Evolutionary conservation across 2,329 filamentous ascomycete species (phyloP), one percentile per base, ranked within the genome.

Genomic region (Microthyrium microscopicum): DNA sequence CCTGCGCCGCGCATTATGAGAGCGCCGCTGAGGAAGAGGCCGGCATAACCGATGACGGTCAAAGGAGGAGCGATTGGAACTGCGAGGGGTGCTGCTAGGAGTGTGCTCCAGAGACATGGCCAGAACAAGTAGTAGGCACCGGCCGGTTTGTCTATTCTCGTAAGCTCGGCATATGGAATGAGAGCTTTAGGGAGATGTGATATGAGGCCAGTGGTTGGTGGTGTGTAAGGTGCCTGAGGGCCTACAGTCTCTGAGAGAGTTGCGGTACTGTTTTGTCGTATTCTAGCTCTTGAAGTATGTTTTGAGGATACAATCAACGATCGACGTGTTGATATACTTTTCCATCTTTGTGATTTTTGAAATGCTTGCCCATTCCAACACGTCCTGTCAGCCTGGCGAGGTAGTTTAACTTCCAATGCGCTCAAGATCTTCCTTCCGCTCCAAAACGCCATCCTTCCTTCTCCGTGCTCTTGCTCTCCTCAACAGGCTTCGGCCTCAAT

Each of bases 41-140:
- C 47, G 2, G 68, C 66, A 0, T 76, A 83, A 31, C 70, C 66
- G 20, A 77, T 42, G 13, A 82, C 71, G 9, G 73, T 61, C 4
- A 61, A 49, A 0, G 77, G 71, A 1, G 70, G 50, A 3, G 73
- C 57, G 44, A 75, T 65, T 0, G 78, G 77, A 2, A 54, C 51
- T 2, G 69, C 61, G 46, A 85, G 65, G 0, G 78, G 75, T 2
- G 80, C 80, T 1, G 82, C 82, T 48, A 89, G 64, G 3, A 89
- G 64, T 0, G 82, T 84, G 36, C 80, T 85, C 59, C 85, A 91
- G 9, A 89, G 61, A 47, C 82, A 87, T 19, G 82, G 83, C 45
- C 85, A 79, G 60, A 77, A 87, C 39, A 92, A 72, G 50, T 89
- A 89, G 57, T 83, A 80, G 2, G 79, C 80, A 29, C 83, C 83